Evolutionary conservation across 192 early-diverging fungal genomes (phyloP).

Genomic region (Entophlyctis luteolus): DNA sequence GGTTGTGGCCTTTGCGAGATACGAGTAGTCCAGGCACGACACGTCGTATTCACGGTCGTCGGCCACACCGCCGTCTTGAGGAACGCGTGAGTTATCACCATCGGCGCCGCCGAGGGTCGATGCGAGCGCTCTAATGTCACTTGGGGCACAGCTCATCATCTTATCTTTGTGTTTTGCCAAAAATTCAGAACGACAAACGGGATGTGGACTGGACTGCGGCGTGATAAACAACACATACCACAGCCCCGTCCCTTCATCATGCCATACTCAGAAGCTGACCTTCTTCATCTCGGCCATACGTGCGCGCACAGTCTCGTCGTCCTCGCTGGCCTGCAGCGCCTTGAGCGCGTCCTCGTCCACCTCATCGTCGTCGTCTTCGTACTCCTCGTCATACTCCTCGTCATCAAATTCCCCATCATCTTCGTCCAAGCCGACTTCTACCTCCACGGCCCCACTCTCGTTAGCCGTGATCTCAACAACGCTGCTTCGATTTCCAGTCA

Average conservation of each 20-base stretch:
- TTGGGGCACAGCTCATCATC: background rate
- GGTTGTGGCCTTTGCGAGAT: background rate
- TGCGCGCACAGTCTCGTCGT: conserved; percentile 2
- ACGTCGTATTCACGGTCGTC: conserved; percentile 3
- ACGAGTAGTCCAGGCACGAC: conserved; percentile 9
- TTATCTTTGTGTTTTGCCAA: background rate
- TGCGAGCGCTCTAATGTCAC: background rate
- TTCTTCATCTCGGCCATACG: conserved; percentile 18
- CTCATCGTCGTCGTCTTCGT: conserved; percentile 37
- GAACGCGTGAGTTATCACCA: background rate
- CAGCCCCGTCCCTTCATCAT: background rate
- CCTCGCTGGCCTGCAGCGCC: conserved; percentile 11
- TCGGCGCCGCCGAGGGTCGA: background rate
- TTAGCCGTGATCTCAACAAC: conserved; percentile 21
- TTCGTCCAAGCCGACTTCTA: conserved; percentile 18
- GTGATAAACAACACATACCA: background rate
- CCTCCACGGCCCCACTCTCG: conserved; percentile 17
- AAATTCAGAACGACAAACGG: background rate
- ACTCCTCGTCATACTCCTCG: conserved; percentile 32
- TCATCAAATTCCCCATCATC: conserved; percentile 30
- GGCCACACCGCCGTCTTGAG: background rate
- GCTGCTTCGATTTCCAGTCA: too few relatives aligned
- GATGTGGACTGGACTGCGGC: background rate
- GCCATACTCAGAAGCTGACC: background rate
- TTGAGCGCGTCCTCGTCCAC: conserved; percentile 34